Evolutionary conservation across 257 asterid species (phyloP), one percentile per base, ranked within the genome.

Genomic region (Oldenlandia corymbosa): DNA sequence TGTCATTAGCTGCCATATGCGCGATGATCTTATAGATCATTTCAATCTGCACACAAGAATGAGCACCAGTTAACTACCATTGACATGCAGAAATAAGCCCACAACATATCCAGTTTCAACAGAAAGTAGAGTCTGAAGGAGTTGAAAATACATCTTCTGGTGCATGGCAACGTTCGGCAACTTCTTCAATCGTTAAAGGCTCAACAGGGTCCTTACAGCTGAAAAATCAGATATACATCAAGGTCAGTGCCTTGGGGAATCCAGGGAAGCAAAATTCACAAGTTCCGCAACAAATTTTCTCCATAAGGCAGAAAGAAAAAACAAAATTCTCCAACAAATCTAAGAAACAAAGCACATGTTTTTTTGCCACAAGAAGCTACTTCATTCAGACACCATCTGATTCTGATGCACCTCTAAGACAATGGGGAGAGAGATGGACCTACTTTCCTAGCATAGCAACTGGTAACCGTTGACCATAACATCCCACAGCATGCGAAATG

Each of bases 1-100:
- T 85, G 73, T 90, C 97, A 55, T 93, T 93, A 46, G 99, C 96
- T 67, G 99, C 91, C 94, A 93, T 87, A 79, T 93, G 99, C 0
- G 90, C 86, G 7, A 93, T 74, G 30, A 93, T 90, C 92, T 93
- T 93, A 67, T 87, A 90, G 50, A 93, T 93, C 97, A 93, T 93
- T 71, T 93, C 99, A 75, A 93, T 86, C 99, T 93, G 97, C 76
- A 68, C 57, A 76, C 21, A 57, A 54, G 48, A 28, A 24, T 5
- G 41, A 68, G 20, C 36, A n/a, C 23, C 51, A 65, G 26, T 47
- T 11, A 34, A 24, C 43, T n/a, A 47, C 27, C 23, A 42, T 53
- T 61, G 45, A 7, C 30, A 54, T 9, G 23, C 11, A 45, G 4
- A 28, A 47, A 42, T 30, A 45, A 50, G 36, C 49, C 65, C 56